Conservation (phyloP, 179 eudicot genomes). For the Camellia oleifera region DNA sequence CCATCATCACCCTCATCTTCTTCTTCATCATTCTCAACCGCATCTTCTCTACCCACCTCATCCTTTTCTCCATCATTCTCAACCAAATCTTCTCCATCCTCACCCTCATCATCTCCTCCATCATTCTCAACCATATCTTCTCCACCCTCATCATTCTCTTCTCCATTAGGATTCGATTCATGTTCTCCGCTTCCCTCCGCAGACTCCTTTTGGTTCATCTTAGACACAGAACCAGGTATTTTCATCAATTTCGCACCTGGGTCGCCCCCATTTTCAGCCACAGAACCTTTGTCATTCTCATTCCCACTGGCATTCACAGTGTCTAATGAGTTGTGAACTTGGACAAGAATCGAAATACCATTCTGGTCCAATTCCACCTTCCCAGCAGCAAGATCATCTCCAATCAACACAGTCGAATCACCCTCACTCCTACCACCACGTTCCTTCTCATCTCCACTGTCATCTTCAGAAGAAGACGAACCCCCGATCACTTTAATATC, state of each 20-base stretch:
- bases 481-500: constrained; percentile 4
- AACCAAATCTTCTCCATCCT: neutral
- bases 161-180: constrained; percentile 15
- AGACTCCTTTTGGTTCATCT: neutral
- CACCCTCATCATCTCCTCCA: constrained; percentile 14
- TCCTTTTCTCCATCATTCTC: constrained; percentile 7
- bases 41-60: neutral
- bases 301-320: neutral
- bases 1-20: constrained; percentile 8
- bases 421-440: neutral
- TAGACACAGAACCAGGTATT: constrained; percentile 13
- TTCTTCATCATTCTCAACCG: constrained; percentile 2
- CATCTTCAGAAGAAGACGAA: neutral
- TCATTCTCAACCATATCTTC: neutral
- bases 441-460: too few relatives aligned
- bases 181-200: neutral
- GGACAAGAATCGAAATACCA: constrained; percentile 11
- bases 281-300: neutral
- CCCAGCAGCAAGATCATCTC: neutral
- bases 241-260: constrained; percentile 6
- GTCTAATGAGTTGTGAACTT: neutral
- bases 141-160: constrained; percentile 9
- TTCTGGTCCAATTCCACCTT: neutral
- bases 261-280: constrained; percentile 15
- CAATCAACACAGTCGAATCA: neutral